These are phyloP conservation scores for Hypericum perforatum DNA, from an alignment of 345 rosid species.

Conservation along the genomic window DNA sequence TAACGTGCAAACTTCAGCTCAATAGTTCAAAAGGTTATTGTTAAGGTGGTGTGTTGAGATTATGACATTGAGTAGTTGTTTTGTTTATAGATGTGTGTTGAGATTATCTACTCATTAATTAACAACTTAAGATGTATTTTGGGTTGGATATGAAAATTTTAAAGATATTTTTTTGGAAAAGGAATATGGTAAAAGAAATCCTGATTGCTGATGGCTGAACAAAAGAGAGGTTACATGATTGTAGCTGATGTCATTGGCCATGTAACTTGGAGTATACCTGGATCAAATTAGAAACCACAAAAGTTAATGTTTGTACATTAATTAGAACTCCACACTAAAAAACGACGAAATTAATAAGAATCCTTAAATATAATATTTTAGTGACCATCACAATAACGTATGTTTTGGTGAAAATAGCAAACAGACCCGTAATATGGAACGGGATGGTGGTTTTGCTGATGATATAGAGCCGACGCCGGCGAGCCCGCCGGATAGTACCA, in stretches of 20 bases:
- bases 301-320: too few relatives aligned
- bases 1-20: too few relatives aligned
- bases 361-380: constrained; percentile 3
- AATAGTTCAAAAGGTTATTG: too few relatives aligned
- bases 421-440: constrained; percentile 71
- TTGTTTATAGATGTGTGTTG: too few relatives aligned
- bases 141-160: too few relatives aligned
- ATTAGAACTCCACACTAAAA: background rate
- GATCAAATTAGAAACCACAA: background rate
- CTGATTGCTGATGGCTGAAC: constrained; percentile 9
- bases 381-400: constrained; percentile 5
- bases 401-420: background rate
- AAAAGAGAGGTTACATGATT: constrained; percentile 39
- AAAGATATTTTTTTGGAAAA: too few relatives aligned
- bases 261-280: constrained; percentile 68
- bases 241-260: constrained; percentile 48
- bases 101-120: too few relatives aligned
- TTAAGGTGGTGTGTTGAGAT: too few relatives aligned
- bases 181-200: too few relatives aligned
- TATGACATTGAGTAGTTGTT: too few relatives aligned
- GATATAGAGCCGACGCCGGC: constrained; percentile 39
- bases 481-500: constrained; percentile 70
- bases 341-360: background rate
- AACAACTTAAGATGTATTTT: too few relatives aligned
- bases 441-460: constrained; percentile 42